Percentiles rank a stretch among this genome's conserved stretches.
phyloP scores from a whole-genome alignment of 768 basidiomycete genomes.

The Pholiota molesta region DNA sequence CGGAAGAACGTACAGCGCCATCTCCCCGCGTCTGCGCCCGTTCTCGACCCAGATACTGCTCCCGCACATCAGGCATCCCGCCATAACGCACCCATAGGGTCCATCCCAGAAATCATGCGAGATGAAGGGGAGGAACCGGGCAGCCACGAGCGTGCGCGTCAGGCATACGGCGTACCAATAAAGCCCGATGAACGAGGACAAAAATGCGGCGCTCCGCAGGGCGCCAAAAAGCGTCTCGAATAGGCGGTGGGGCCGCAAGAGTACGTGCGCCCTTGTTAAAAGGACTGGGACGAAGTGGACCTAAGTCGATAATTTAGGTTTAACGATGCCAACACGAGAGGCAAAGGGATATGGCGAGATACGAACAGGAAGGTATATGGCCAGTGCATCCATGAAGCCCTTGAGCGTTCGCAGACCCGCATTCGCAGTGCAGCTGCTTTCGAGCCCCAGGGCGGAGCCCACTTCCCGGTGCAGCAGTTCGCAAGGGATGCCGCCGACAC shows the following conservation, averaged over 20 bases:
- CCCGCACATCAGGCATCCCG: constrained; percentile 71
- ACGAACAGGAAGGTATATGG: constrained; percentile 74
- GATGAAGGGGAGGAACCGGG: constrained; percentile 63
- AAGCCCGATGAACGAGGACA: constrained; percentile 70
- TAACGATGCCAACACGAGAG: not conserved
- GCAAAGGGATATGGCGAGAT: not conserved
- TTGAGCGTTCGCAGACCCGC: constrained; percentile 50
- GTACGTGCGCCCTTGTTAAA: constrained; percentile 55
- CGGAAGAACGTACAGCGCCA: constrained; percentile 79
- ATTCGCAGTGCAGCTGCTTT: constrained; percentile 64
- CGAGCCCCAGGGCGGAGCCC: constrained; percentile 47
- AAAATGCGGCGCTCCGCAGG: constrained; percentile 69
- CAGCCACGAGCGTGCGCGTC: constrained; percentile 65
- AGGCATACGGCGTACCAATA: constrained; percentile 75
- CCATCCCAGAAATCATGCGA: constrained; percentile 85
- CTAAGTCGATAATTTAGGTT: constrained; percentile 35
- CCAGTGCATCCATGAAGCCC: constrained; percentile 65
- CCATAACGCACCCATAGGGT: constrained; percentile 66
- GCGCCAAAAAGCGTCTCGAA: constrained; percentile 50
- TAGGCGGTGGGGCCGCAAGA: constrained; percentile 47
- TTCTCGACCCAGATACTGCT: constrained; percentile 81
- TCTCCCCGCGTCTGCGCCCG: constrained; percentile 71
- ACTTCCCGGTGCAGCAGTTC: constrained; percentile 71
- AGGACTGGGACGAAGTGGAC: constrained; percentile 72
- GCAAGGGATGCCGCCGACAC: constrained; percentile 76